Base-by-base conservation (phyloP, 805 yeast genomes). In the Lipomyces lipofer region DNA sequence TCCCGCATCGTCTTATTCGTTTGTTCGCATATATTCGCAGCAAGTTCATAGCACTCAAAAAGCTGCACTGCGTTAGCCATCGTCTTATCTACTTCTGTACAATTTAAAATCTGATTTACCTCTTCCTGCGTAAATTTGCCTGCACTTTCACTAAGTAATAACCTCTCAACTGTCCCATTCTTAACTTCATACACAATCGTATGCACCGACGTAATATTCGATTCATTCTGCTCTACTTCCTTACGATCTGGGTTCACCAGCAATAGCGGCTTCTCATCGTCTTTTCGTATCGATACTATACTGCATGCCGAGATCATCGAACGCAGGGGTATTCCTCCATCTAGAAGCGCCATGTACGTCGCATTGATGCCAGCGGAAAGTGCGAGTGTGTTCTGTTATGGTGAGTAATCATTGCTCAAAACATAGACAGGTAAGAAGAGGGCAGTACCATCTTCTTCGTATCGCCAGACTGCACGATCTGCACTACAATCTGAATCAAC, bases 331-430 rank as follows among this genome's bases (percentile, higher is more conserved):
- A 91, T 76, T 43, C 88, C 89, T 5, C 96, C 86, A 68, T 90
- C 92, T 1, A 90, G 68, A 42, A 92, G 75, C 0, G 97, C 95
- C 59, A 87, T 70, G 59, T 76, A 83, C 1, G 84, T 72, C 2
- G 89, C 84, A 68, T 94, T 92, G 36, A 92, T 75, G 21, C 86
- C 84, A 1, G 84, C 82, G 48, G 83, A 78, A 40, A 88, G 69
- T 65, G 87, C 89, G 51, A 78, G 76, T 39, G 74, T 68, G 25
- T 53, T 46, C 51, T 44, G 15, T 76, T n/a, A 32, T n/a, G 12
- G 60, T 60, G 15, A n/a, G n/a, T n/a, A 47, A 13, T n/a, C 17
- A 10, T 10, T 52, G n/a, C 4, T 19, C 28, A 19, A 12, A 22
- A 29, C 27, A 28, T 8, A n/a, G 17, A 5, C 22, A 13, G n/a